Base-by-base conservation (phyloP, 805 yeast species). In the Metschnikowia noctiluminum region DNA sequence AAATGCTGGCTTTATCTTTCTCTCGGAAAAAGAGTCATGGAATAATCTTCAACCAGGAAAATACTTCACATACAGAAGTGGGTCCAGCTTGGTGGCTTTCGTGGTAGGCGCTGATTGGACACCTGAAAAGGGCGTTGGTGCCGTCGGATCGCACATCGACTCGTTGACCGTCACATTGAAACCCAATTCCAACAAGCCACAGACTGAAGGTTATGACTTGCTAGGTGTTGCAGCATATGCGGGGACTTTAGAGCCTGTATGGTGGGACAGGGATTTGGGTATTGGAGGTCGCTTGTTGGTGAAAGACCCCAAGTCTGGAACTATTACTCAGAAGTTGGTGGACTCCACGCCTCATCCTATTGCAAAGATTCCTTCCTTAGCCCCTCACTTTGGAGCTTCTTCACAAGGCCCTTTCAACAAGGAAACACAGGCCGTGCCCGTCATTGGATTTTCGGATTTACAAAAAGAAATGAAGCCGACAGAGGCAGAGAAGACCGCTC, bases 211-310 rank as follows among this genome's bases (percentile, higher is more conserved):
- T 30, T 89, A 79, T 64, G 88, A 86, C 55, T 68, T 85, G 42
- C 70, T 89, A 30, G 96, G 95, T 6, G 89, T 87, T 36, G 92
- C 96, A 0, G 89, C 92, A 1, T 89, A 89, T 63, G 81, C 89
- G 16, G 94, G 94, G 32, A 84, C 87, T 2, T 65, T 85, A 55
- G 49, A 48, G n/a, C 74, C 74, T 21, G 66, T 80, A 38, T 85
- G 95, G 90, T 81, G 87, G 77, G 96, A 89, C 65, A 79, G 96
- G 63, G 96, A 89, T 64, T 76, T 89, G 51, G 94, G 95, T 40
- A 65, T 89, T 52, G 96, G 90, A 43, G 96, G 96, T 40, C 75
- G 89, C 50, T 77, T 89, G 26, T 70, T 87, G 45, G 79, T 81
- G 45, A 77, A 73, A 56, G 55, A 58, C 28, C 49, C 56, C 5